Evolutionary conservation across 2,329 filamentous ascomycete genomes (phyloP).

Genomic region (Fusarium armeniacum): DNA sequence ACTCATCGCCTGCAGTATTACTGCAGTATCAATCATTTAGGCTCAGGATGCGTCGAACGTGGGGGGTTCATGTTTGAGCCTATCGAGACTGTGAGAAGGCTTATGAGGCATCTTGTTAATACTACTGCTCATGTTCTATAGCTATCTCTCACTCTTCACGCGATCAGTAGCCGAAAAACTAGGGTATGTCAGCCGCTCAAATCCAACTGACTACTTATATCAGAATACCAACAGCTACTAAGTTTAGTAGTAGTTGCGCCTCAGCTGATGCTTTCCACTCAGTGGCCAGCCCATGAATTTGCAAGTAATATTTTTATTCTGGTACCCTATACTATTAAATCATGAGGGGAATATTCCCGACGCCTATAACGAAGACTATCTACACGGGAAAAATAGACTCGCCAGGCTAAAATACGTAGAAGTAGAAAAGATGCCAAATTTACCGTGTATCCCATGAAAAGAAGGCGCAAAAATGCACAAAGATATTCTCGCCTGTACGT

Average conservation of each 20-base stretch:
- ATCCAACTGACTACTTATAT: background rate
- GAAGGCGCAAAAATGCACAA: conserved; percentile 30
- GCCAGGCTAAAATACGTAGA: conserved; percentile 17
- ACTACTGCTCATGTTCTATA: background rate
- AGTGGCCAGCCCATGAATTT: background rate
- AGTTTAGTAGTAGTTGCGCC: background rate
- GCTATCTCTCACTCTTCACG: background rate
- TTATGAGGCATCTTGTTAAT: background rate
- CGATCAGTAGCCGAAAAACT: conserved; percentile 12
- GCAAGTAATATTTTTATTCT: conserved; percentile 19
- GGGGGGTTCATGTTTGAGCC: background rate
- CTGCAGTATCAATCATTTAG: background rate
- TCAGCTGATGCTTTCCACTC: background rate
- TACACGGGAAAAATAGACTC: conserved; percentile 30
- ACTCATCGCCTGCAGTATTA: background rate
- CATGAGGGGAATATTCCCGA: conserved; percentile 38
- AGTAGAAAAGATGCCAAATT: conserved; percentile 18
- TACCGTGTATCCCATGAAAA: conserved; percentile 33
- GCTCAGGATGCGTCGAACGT: background rate
- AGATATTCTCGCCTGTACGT: conserved; percentile 19
- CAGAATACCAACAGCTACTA: background rate
- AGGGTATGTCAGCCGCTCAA: background rate
- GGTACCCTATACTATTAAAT: conserved; percentile 17
- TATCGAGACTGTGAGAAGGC: background rate
- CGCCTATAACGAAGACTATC: conserved; percentile 29